Percentiles rank a stretch among this genome's conserved stretches.
Evolutionary conservation across 2,329 filamentous ascomycete genomes (phyloP).

Genomic region (Sporothrix schenckii): DNA sequence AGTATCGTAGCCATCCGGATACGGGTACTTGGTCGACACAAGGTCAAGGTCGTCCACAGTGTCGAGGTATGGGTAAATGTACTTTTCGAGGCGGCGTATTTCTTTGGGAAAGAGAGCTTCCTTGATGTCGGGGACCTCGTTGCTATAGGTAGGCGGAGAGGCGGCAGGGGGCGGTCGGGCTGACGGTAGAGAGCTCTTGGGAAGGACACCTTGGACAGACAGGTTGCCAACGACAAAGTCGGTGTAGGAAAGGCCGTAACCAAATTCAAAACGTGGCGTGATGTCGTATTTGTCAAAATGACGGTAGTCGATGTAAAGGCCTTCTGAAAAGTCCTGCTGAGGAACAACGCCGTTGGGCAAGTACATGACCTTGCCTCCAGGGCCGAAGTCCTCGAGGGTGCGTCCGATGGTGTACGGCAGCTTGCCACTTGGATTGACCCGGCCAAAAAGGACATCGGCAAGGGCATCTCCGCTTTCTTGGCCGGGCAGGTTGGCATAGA

Average conservation of each 20-base stretch:
- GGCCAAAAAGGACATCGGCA: slow-evolving; percentile 76
- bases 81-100: slow-evolving; percentile 66
- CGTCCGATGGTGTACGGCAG: slow-evolving; percentile 87
- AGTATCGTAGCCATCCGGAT: slow-evolving; percentile 59
- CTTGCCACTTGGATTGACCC: slow-evolving; percentile 74
- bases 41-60: slow-evolving; percentile 53
- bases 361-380: slow-evolving; percentile 69
- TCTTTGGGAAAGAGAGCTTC: slow-evolving; percentile 61
- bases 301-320: slow-evolving; percentile 86
- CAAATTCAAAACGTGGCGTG: slow-evolving; percentile 80
- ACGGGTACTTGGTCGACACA: slow-evolving; percentile 48
- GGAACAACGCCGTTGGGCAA: slow-evolving; percentile 69
- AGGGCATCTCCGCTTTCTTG: slow-evolving; percentile 85
- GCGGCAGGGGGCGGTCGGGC: slow-evolving; percentile 48
- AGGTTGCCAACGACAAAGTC: slow-evolving; percentile 65
- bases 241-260: slow-evolving; percentile 82
- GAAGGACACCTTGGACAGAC: slow-evolving; percentile 50
- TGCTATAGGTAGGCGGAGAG: slow-evolving; percentile 58
- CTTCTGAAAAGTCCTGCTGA: slow-evolving; percentile 82
- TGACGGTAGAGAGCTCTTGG: slow-evolving; percentile 50
- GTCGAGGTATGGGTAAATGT: slow-evolving; percentile 72
- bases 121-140: slow-evolving; percentile 57
- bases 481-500: slow-evolving; percentile 84
- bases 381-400: slow-evolving; percentile 73
- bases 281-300: slow-evolving; percentile 79